Conservation (phyloP, 306 rosid genomes). For the Dalbergia cochinchinensis region DNA sequence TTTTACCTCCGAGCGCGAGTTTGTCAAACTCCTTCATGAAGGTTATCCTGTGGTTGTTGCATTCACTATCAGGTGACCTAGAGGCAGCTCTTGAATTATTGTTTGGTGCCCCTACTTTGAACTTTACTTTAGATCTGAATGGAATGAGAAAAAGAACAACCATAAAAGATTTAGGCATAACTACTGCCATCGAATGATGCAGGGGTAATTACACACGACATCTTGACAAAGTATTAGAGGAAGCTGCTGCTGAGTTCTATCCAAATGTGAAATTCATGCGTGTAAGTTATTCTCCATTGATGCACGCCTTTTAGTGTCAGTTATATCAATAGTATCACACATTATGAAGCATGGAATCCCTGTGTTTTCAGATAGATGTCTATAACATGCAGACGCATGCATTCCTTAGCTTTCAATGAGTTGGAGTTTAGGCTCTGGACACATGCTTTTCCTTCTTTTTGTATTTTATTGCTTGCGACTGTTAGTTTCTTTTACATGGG, state of each 20-base stretch:
- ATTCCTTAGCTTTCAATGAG: slow-evolving; percentile 5
- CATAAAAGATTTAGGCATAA: slow-evolving; percentile 24
- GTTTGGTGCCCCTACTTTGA: slow-evolving; percentile 25
- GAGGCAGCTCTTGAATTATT: slow-evolving; percentile 34
- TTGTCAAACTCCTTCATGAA: slow-evolving; percentile 88
- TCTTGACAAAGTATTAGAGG: slow-evolving; percentile 86
- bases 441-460: too few species aligned
- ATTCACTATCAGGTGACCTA: slow-evolving; percentile 76
- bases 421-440: slow-evolving; percentile 8
- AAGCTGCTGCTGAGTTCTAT: slow-evolving; percentile 85
- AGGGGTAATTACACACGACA: slow-evolving; percentile 82
- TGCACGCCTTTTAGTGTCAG: not conserved
- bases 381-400: slow-evolving; percentile 13
- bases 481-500: not conserved
- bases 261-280: slow-evolving; percentile 88
- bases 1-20: slow-evolving; percentile 93
- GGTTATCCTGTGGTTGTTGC: slow-evolving; percentile 88
- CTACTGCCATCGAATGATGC: slow-evolving; percentile 46
- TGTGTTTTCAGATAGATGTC: not conserved
- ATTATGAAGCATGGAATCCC: not conserved
- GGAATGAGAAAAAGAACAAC: slow-evolving; percentile 7
- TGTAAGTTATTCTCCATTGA: slow-evolving; percentile 60
- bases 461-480: too few species aligned
- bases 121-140: slow-evolving; percentile 29
- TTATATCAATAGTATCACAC: slow-evolving; percentile 15